Evolutionary conservation across 495 filamentous ascomycete genomes (phyloP).

Genomic region (Neurospora cerealis): DNA sequence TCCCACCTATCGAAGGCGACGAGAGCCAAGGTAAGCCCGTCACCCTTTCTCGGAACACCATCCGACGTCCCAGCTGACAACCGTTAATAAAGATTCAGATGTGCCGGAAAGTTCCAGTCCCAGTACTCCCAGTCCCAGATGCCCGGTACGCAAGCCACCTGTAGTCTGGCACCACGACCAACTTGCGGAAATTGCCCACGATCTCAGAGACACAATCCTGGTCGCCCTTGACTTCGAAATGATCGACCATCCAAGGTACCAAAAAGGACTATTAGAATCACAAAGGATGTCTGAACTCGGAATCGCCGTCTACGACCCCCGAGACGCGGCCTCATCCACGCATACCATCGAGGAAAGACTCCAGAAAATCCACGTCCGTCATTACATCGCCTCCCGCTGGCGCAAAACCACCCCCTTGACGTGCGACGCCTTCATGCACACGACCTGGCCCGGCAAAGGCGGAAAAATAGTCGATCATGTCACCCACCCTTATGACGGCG

Average conservation of each 20-base stretch:
- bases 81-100: background rate
- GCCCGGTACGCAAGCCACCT: background rate
- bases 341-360: background rate
- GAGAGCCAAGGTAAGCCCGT: background rate
- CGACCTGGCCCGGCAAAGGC: background rate
- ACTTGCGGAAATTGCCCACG: background rate
- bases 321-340: background rate
- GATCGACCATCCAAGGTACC: background rate
- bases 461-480: background rate
- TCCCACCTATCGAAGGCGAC: background rate
- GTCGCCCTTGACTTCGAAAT: background rate
- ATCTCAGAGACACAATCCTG: background rate
- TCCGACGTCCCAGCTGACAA: background rate
- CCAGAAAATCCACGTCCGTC: background rate
- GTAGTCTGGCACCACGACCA: background rate
- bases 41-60: background rate
- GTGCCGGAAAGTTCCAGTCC: background rate
- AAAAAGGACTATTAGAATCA: background rate
- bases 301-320: background rate
- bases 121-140: background rate
- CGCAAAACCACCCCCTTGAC: background rate
- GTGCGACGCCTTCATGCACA: background rate
- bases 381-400: background rate
- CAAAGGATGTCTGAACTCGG: background rate
- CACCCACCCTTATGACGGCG: background rate